These are phyloP conservation scores for Pyricularia sp. DNA, from an alignment of 2,329 filamentous ascomycete genomes.

Conservation along the genomic window DNA sequence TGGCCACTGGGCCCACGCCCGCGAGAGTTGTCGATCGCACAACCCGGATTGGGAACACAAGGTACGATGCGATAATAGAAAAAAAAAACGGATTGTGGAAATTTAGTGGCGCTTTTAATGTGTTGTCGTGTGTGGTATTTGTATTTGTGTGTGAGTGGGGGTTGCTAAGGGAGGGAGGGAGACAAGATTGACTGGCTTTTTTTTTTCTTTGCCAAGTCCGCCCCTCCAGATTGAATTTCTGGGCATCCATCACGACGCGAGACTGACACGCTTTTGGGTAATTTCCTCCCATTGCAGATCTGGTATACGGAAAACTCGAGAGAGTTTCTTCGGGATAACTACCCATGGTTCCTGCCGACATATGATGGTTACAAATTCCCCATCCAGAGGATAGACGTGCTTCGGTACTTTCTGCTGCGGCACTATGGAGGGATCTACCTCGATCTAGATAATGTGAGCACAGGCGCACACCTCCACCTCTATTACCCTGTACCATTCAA, in stretches of 20 bases:
- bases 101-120: background rate
- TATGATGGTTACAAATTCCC: constrained; percentile 67
- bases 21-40: constrained; percentile 14
- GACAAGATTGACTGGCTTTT: background rate
- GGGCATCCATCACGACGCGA: background rate
- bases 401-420: constrained; percentile 70
- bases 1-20: constrained; percentile 15
- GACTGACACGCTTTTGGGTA: background rate
- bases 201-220: background rate
- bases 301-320: constrained; percentile 66
- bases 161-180: background rate
- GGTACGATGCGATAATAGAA: constrained; percentile 8
- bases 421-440: constrained; percentile 76
- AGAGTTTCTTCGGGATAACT: constrained; percentile 64
- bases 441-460: constrained; percentile 51
- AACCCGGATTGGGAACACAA: constrained; percentile 20
- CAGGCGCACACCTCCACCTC: background rate
- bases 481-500: background rate
- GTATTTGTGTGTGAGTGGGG: background rate
- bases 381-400: constrained; percentile 69
- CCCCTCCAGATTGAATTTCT: too few species aligned
- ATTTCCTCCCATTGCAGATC: constrained; percentile 35
- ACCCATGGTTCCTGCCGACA: constrained; percentile 67
- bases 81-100: too few species aligned
- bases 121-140: too few species aligned